Base-by-base conservation (phyloP, 129 eudicot species). In the Smallanthus sonchifolius region DNA sequence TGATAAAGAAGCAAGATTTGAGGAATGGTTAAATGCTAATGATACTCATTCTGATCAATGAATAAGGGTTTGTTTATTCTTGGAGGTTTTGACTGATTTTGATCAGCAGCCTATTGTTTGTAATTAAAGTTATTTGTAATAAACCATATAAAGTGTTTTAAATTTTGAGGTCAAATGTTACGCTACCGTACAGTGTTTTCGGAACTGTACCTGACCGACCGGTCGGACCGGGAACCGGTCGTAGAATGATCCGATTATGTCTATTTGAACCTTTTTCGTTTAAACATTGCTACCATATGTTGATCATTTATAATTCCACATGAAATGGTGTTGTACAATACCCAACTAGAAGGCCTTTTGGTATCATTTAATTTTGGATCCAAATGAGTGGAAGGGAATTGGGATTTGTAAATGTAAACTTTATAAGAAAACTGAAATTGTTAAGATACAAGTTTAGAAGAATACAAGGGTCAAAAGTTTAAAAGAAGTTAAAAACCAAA, bases 1-100 rank as follows among this genome's bases (percentile, higher is more conserved):
- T 48, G 89, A 84, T 69, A 86, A 47, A 81, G 96, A 93, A 82
- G 95, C 97, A 39, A 90, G 77, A 78, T 75, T 93, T 49, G 95
- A 90, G 74, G 89, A 84, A 70, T 93, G 98, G 98, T 75, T 88
- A 65, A 77, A 83, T 72, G 85, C 77, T 76, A 75, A 16, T 54
- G 74, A 67, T 55, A 49, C 65, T 49, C 19, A 42, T 59, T 65
- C 64, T 44, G 52, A 47, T 69, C 34, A 32, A 69, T 78, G 82
- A 78, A 78, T 61, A 45, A 78, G 55, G 62, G 40, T 65, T 67
- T 40, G 63, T 65, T 67, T 59, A 39, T 32, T 42, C 39, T 73
- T 73, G 35, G 55, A 66, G 77, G 3, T 19, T 9, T 36, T 39
- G 45, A 34, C 14, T 48, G 74, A 32, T 16, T 37, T 65, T 65